phyloP scores from a whole-genome alignment of 2,329 filamentous ascomycete genomes.

The Chalara sp. region DNA sequence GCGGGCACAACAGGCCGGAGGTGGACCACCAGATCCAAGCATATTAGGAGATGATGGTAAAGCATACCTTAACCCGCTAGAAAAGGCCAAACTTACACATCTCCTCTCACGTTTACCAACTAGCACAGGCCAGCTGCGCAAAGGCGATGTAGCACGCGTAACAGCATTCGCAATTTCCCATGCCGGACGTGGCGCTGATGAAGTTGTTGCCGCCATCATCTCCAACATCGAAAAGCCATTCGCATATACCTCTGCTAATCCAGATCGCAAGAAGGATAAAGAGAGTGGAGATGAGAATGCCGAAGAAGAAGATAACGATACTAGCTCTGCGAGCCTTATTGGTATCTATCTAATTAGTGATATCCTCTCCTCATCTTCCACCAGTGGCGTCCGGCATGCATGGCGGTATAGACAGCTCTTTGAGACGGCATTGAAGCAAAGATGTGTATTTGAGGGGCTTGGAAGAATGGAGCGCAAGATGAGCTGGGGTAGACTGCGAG shows the following conservation, averaged over 20 bases:
- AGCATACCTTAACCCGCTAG: slow-evolving; percentile 69
- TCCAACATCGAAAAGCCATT: slow-evolving; percentile 76
- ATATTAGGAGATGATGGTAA: slow-evolving; percentile 25
- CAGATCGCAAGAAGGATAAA: slow-evolving; percentile 38
- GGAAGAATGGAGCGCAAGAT: slow-evolving; percentile 55
- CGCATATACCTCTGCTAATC: slow-evolving; percentile 64
- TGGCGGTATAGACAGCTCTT: slow-evolving; percentile 65
- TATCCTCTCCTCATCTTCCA: slow-evolving; percentile 58
- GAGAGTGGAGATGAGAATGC: slow-evolving; percentile 30
- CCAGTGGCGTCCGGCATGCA: slow-evolving; percentile 56
- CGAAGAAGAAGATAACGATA: slow-evolving; percentile 48
- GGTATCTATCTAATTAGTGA: slow-evolving; percentile 73
- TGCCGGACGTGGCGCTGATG: slow-evolving; percentile 75
- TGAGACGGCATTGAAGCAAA: slow-evolving; percentile 50
- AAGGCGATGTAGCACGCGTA: slow-evolving; percentile 79
- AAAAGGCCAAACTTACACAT: slow-evolving; percentile 78
- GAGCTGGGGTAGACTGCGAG: slow-evolving; percentile 59
- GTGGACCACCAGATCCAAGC: slow-evolving; percentile 32
- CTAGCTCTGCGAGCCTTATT: slow-evolving; percentile 67
- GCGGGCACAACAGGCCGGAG: slow-evolving; percentile 34
- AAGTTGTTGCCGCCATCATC: slow-evolving; percentile 85
- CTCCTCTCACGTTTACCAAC: slow-evolving; percentile 78
- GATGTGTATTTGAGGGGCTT: slow-evolving; percentile 55
- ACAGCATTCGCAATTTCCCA: slow-evolving; percentile 87
- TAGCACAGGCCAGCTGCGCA: slow-evolving; percentile 64